Percentiles rank a stretch among this genome's conserved stretches.
phyloP scores from a whole-genome alignment of 177 flowering plant species.

The Telopea speciosissima region DNA sequence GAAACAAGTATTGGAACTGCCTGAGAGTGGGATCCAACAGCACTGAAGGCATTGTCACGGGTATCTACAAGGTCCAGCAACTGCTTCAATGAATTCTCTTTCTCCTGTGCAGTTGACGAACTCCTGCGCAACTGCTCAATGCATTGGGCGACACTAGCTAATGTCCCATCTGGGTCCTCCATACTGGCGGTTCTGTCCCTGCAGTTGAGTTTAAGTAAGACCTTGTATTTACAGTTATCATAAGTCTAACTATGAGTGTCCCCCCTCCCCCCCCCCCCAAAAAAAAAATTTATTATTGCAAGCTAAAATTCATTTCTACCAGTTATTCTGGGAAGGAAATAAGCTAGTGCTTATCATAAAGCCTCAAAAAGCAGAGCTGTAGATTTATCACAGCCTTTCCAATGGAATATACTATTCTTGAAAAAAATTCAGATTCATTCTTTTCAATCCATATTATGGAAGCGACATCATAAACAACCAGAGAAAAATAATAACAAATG shows the following conservation, averaged over 20 bases:
- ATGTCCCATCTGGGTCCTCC: conserved; percentile 98
- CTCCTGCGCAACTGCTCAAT: conserved; percentile 86
- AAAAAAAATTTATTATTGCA: not conserved
- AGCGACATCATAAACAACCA: not conserved
- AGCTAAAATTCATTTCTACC: not conserved
- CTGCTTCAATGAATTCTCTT: conserved; percentile 70
- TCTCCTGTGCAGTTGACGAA: conserved; percentile 82
- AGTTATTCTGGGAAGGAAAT: not conserved
- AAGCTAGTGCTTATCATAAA: not conserved
- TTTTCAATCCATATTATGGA: not conserved
- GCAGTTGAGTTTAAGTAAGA: conserved; percentile 18
- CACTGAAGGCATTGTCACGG: conserved; percentile 81
- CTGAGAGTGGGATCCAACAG: conserved; percentile 92
- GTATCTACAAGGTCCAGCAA: conserved; percentile 71
- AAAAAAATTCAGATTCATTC: not conserved
- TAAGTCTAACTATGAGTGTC: not conserved
- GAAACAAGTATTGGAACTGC: conserved; percentile 91
- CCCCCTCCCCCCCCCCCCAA: too few species aligned
- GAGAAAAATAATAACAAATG: not conserved
- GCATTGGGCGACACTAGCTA: conserved; percentile 97
- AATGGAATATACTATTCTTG: not conserved
- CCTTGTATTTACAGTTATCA: not conserved
- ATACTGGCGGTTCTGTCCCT: conserved; percentile 77
- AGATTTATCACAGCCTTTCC: not conserved
- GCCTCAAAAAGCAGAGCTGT: not conserved